A percentile compares a stretch with the other conserved stretches of the same genome.
Conservation (phyloP, 306 rosid genomes). For the Acacia crassicarpa region DNA sequence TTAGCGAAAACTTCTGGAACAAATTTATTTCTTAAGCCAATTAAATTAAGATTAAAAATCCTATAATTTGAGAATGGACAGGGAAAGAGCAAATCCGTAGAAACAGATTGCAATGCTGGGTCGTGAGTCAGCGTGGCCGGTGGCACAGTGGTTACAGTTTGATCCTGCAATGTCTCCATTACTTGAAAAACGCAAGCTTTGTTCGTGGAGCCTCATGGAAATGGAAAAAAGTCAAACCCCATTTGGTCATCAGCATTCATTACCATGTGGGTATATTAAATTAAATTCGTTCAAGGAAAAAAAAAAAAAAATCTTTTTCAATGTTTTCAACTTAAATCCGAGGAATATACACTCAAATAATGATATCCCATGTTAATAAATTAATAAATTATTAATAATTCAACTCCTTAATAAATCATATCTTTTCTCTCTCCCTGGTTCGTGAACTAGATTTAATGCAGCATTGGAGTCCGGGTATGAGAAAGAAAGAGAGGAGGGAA, state of each 20-base stretch:
- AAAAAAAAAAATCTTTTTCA: neutral
- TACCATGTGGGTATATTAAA: constrained; percentile 28
- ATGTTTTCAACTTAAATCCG: neutral
- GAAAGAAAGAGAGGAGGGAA: constrained; percentile 31
- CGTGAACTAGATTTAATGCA: constrained; percentile 55
- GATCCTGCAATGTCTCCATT: neutral
- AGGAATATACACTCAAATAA: constrained; percentile 9
- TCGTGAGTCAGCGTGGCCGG: constrained; percentile 8
- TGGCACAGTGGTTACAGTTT: neutral
- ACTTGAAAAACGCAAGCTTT: neutral
- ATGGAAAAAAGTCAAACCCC: neutral
- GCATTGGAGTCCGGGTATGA: constrained; percentile 57
- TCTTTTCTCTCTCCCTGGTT: constrained; percentile 32
- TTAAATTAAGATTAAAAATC: too few relatives aligned
- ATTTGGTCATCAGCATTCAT: constrained; percentile 16
- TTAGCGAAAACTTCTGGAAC: too few relatives aligned
- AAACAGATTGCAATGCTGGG: neutral
- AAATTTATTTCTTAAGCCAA: too few relatives aligned
- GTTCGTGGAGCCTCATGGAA: neutral
- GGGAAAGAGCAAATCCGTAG: neutral
- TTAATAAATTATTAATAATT: constrained; percentile 3
- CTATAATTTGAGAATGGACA: neutral
- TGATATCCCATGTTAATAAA: neutral
- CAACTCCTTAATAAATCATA: neutral
- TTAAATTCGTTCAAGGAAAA: neutral